A percentile compares a stretch with the other conserved stretches of the same genome.
Evolutionary conservation across 1,284 basidiomycete species (phyloP).

Genomic region (Ceratobasidium theobromae): DNA sequence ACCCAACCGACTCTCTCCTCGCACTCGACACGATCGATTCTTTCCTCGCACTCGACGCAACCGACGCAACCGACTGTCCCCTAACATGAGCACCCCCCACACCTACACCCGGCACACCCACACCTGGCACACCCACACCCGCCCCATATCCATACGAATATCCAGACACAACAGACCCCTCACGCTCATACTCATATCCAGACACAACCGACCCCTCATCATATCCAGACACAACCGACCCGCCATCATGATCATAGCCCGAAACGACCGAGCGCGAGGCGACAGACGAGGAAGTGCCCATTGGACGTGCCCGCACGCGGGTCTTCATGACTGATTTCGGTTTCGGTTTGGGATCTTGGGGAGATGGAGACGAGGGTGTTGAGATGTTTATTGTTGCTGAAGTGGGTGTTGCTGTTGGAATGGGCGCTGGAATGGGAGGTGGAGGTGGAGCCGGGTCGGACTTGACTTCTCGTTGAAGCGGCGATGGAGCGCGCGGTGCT

Average conservation of each 20-base stretch:
- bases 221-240: conserved; percentile 4
- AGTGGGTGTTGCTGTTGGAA: not conserved
- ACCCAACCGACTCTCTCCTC: too few relatives aligned
- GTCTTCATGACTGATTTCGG: not conserved
- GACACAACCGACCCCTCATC: not conserved
- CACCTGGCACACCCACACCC: too few relatives aligned
- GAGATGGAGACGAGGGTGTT: not conserved
- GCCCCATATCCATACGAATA: too few relatives aligned
- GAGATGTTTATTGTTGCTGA: too few relatives aligned
- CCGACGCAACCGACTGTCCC: too few relatives aligned
- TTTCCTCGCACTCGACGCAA: too few relatives aligned
- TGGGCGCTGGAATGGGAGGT: not conserved
- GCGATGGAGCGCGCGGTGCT: not conserved
- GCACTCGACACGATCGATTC: too few relatives aligned
- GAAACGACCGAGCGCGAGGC: not conserved
- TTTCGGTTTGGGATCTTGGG: not conserved
- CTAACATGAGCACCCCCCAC: too few relatives aligned
- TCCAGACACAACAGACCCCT: conserved; percentile 1
- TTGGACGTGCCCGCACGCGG: not conserved
- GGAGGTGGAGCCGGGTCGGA: not conserved
- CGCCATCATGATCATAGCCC: not conserved
- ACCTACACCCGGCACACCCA: too few relatives aligned
- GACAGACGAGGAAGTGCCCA: conserved; percentile 10
- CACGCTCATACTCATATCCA: not conserved
- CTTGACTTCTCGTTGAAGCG: not conserved